Conservation (phyloP, 768 basidiomycete genomes). For the Galerina sulciceps region DNA sequence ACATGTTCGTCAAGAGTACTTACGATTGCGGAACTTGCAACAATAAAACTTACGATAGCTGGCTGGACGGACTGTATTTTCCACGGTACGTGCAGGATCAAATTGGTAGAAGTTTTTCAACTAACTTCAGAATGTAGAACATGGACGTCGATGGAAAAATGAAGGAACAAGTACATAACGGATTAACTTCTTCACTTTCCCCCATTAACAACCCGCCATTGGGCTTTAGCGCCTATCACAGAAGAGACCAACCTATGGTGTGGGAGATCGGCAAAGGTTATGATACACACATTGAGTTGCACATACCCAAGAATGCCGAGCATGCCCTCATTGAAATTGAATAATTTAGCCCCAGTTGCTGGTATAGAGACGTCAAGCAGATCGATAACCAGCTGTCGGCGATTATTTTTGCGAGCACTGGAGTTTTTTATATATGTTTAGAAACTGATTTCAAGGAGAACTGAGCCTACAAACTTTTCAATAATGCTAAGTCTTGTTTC, state of each 20-base stretch:
- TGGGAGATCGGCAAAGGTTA: neutral
- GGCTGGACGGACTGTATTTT: neutral
- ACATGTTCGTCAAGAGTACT: constrained; percentile 69
- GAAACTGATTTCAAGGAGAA: neutral
- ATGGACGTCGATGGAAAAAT: too few relatives aligned
- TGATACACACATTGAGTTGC: neutral
- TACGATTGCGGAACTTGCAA: constrained; percentile 58
- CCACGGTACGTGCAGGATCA: neutral
- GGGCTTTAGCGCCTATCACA: constrained; percentile 66
- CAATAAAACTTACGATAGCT: constrained; percentile 2
- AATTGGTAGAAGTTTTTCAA: neutral
- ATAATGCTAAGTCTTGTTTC: constrained; percentile 65
- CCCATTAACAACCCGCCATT: constrained; percentile 61
- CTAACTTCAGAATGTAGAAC: too few relatives aligned
- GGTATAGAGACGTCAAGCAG: constrained; percentile 90
- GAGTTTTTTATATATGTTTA: constrained; percentile 1
- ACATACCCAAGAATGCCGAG: constrained; percentile 84
- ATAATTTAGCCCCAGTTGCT: constrained; percentile 76
- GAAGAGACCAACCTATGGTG: constrained; percentile 67
- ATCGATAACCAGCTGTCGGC: constrained; percentile 85
- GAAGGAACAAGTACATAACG: neutral
- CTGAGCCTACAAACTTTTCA: constrained; percentile 45
- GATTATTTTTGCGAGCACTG: constrained; percentile 67
- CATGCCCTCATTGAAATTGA: constrained; percentile 81
- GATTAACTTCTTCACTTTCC: constrained; percentile 35